A percentile compares a stretch with the other conserved stretches of the same genome.
These are phyloP conservation scores for Cladosporium sp. DNA, from an alignment of 2,329 filamentous ascomycete genomes.

Conservation along the genomic window DNA sequence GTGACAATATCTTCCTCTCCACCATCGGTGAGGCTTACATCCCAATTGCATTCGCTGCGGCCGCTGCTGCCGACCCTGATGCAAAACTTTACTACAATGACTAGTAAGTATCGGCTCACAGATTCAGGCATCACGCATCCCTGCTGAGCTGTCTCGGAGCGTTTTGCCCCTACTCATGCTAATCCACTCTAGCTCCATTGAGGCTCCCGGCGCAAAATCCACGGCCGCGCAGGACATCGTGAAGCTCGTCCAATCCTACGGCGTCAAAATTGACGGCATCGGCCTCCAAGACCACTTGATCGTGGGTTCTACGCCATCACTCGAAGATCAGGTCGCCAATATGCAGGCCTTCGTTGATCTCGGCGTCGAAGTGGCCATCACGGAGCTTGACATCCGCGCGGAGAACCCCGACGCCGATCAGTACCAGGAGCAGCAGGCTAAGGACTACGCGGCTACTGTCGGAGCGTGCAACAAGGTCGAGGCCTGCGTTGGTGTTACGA, in stretches of 20 bases:
- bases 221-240: slow-evolving; percentile 31
- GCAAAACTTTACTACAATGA: slow-evolving; percentile 60
- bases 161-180: slow-evolving; percentile 35
- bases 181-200: slow-evolving; percentile 45
- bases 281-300: slow-evolving; percentile 58
- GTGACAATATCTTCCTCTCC: slow-evolving; percentile 49
- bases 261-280: slow-evolving; percentile 52
- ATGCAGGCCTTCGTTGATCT: slow-evolving; percentile 48
- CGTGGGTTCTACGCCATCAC: slow-evolving; percentile 46
- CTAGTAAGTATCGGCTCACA: slow-evolving; percentile 48
- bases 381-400: slow-evolving; percentile 54
- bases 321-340: slow-evolving; percentile 39
- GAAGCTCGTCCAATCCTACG: slow-evolving; percentile 32
- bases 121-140: too few relatives aligned
- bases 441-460: slow-evolving; percentile 39
- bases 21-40: slow-evolving; percentile 54
- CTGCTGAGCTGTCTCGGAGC: too few relatives aligned
- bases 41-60: slow-evolving; percentile 51
- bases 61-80: slow-evolving; percentile 47
- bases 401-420: slow-evolving; percentile 40
- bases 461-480: slow-evolving; percentile 32
- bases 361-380: slow-evolving; percentile 53
- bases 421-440: slow-evolving; percentile 41
- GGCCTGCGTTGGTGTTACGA: slow-evolving; percentile 34
- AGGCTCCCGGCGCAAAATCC: slow-evolving; percentile 46